Evolutionary conservation across 305 asterid genomes (phyloP), one percentile per base, ranked within the genome.

Genomic region (Fraxinus nigra): DNA sequence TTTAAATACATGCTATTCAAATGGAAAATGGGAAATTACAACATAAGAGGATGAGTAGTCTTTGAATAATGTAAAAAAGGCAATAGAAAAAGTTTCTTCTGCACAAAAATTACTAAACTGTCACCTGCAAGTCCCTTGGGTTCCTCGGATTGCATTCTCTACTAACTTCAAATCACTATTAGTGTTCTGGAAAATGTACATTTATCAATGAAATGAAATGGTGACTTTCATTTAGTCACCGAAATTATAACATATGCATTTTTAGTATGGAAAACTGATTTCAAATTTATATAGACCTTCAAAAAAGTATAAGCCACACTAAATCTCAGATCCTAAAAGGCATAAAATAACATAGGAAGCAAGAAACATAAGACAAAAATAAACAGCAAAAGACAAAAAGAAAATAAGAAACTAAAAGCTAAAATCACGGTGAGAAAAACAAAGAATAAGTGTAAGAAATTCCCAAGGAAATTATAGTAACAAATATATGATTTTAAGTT

Each of bases 141-240:
- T 34, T 70, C 77, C 48, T 46, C 80, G 65, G 72, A 77, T 72
- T 81, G 72, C 40, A 67, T 59, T 70, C 30, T 79, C 77, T 72
- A 82, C 72, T 80, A 61, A 78, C 73, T 83, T 20, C 28, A 48
- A 74, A 73, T 38, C 34, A 3, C n/a, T 10, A 63, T 24, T 63
- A 24, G 34, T 18, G 0, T 24, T 24, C 30, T 63, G 72, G 72
- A 63, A 63, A 24, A 26, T 9, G 34, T 22, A 24, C 32, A 63
- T 63, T 4, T 63, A 63, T 24, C 34, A 3, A 26, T 63, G 34
- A 26, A 63, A 63, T 24, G 34, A 63, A 63, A 24, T 63, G 30
- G 7, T 9, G 30, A 24, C n/a, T 63, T 32, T 10, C 72, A 63
- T 26, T 63, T 26, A 26, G 34, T 26, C 34, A 63, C 72, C 5